Evolutionary conservation across 208 protist genomes (phyloP).

Genomic region (Plasmodiophora brassicae): DNA sequence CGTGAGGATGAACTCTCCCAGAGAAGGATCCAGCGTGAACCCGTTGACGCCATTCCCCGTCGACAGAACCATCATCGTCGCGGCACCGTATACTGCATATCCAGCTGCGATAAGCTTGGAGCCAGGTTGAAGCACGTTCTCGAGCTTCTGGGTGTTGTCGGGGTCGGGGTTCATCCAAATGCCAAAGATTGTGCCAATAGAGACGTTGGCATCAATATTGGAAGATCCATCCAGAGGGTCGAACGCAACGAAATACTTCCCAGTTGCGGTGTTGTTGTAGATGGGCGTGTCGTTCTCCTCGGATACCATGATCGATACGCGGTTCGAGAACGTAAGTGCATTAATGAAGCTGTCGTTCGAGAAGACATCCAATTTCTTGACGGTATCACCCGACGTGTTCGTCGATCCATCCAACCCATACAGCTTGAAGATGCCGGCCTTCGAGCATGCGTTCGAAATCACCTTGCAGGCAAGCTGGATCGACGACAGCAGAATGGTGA

Average conservation of each 20-base stretch:
- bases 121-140: background rate
- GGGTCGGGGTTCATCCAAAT: slow-evolving; percentile 55
- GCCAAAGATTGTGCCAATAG: slow-evolving; percentile 80
- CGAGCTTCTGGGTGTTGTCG: background rate
- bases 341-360: slow-evolving; percentile 37
- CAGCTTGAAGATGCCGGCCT: slow-evolving; percentile 26
- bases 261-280: background rate
- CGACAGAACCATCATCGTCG: slow-evolving; percentile 44
- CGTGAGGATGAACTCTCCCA: slow-evolving; percentile 93
- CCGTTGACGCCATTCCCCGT: slow-evolving; percentile 47
- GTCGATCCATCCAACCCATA: slow-evolving; percentile 33
- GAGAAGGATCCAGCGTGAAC: slow-evolving; percentile 86
- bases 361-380: slow-evolving; percentile 46
- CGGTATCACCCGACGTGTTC: slow-evolving; percentile 30
- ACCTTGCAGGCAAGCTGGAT: slow-evolving; percentile 20
- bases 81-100: slow-evolving; percentile 37
- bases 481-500: slow-evolving; percentile 16
- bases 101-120: background rate
- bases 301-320: background rate
- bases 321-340: slow-evolving; percentile 16
- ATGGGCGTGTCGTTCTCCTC: background rate
- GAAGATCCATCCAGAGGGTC: slow-evolving; percentile 52
- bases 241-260: slow-evolving; percentile 41
- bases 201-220: slow-evolving; percentile 86
- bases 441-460: slow-evolving; percentile 2